phyloP scores from a whole-genome alignment of 495 filamentous ascomycete genomes.

The Apodospora peruviana region DNA sequence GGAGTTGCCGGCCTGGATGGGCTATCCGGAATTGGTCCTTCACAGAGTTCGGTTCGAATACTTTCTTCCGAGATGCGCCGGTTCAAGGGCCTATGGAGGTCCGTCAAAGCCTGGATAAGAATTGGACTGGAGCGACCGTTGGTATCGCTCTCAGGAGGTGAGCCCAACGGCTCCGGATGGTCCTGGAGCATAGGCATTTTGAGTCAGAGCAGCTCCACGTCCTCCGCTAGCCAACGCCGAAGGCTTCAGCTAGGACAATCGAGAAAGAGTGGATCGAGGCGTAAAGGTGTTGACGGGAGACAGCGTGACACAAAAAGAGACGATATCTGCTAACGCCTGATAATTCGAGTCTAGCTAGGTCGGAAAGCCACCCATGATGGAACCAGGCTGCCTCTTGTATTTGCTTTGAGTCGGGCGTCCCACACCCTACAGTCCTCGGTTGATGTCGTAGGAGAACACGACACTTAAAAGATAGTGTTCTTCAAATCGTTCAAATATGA shows the following conservation, averaged over 20 bases:
- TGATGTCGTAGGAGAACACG: too few species aligned
- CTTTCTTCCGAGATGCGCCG: slow-evolving; percentile 44
- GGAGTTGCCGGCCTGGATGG: slow-evolving; percentile 26
- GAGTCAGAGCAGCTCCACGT: background rate
- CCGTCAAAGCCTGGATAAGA: slow-evolving; percentile 9
- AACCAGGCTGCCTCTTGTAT: too few species aligned
- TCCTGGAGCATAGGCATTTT: slow-evolving; percentile 60
- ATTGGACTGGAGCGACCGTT: slow-evolving; percentile 10
- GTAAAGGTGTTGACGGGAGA: too few species aligned
- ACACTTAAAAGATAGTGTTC: background rate
- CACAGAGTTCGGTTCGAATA: slow-evolving; percentile 52
- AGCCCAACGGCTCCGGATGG: slow-evolving; percentile 25
- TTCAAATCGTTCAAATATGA: background rate
- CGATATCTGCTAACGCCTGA: too few species aligned
- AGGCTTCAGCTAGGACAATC: too few species aligned
- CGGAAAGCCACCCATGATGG: too few species aligned
- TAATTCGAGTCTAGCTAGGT: too few species aligned
- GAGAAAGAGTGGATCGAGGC: too few species aligned
- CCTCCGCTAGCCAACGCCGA: too few species aligned
- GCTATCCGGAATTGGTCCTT: slow-evolving; percentile 46
- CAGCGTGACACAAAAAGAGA: too few species aligned
- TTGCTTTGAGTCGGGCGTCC: too few species aligned
- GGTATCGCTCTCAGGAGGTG: background rate
- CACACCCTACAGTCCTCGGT: too few species aligned
- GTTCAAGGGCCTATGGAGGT: slow-evolving; percentile 11